phyloP scores from a whole-genome alignment of 805 yeast genomes.

The Lipomyces starkeyi region DNA sequence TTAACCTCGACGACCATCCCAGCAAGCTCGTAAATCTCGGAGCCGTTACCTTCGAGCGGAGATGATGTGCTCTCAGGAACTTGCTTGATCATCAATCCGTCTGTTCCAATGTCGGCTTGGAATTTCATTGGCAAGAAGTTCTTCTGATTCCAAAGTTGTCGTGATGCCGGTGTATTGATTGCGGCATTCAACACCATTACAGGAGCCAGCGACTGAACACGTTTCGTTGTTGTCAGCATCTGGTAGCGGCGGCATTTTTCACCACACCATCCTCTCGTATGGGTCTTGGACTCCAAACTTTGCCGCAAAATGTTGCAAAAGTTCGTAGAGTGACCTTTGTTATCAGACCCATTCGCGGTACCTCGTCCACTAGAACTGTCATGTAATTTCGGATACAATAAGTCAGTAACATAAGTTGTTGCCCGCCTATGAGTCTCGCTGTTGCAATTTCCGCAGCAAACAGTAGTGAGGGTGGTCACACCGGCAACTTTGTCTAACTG shows the following conservation, averaged over 20 bases:
- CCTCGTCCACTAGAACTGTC: conserved; percentile 11
- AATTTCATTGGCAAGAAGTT: conserved; percentile 34
- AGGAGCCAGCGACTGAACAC: conserved; percentile 63
- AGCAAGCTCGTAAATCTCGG: conserved; percentile 42
- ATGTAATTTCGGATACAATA: conserved; percentile 32
- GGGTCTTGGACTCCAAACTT: conserved; percentile 42
- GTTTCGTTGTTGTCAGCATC: conserved; percentile 58
- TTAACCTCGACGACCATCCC: conserved; percentile 49
- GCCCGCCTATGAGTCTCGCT: conserved; percentile 36
- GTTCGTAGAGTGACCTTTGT: not conserved
- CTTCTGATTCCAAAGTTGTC: conserved; percentile 35
- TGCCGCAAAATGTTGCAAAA: conserved; percentile 40
- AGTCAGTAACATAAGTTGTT: conserved; percentile 39
- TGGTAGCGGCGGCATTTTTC: conserved; percentile 59
- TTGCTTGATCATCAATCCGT: conserved; percentile 16
- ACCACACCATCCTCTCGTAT: conserved; percentile 58
- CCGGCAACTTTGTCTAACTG: conserved; percentile 36
- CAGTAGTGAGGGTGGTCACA: conserved; percentile 33
- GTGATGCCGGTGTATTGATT: conserved; percentile 45
- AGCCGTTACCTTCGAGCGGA: not conserved
- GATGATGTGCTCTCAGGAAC: not conserved
- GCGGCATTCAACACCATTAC: conserved; percentile 66
- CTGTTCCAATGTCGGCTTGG: conserved; percentile 13
- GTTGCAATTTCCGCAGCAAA: conserved; percentile 40
- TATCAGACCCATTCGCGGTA: not conserved